These are phyloP conservation scores for Thielaviopsis cerberus DNA, from an alignment of 2,329 filamentous ascomycete species.

Conservation along the genomic window DNA sequence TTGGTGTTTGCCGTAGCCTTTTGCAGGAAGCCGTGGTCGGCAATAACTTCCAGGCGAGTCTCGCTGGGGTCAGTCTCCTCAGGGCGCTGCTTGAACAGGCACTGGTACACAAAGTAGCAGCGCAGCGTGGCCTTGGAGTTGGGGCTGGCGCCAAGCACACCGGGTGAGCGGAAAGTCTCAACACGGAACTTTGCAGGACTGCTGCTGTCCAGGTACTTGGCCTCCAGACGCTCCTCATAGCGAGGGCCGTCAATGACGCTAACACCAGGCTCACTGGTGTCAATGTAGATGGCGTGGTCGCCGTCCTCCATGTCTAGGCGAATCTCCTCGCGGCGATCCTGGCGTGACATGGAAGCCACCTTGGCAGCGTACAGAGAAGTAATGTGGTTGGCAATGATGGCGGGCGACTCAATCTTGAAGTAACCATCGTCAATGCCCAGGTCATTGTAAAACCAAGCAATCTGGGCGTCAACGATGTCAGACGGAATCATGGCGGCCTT, in stretches of 20 bases:
- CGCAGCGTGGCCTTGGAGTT: slow-evolving; percentile 66
- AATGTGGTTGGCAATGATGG: slow-evolving; percentile 82
- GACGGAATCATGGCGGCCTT: slow-evolving; percentile 72
- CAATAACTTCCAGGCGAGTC: slow-evolving; percentile 77
- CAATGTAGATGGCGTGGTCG: slow-evolving; percentile 96
- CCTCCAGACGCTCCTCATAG: slow-evolving; percentile 84
- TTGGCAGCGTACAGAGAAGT: slow-evolving; percentile 94
- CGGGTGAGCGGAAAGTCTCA: slow-evolving; percentile 89
- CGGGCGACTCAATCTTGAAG: slow-evolving; percentile 74
- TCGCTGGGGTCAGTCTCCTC: slow-evolving; percentile 57
- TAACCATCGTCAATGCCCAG: slow-evolving; percentile 97
- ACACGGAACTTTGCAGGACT: slow-evolving; percentile 67
- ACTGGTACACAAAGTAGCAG: slow-evolving; percentile 98
- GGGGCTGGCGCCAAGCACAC: slow-evolving; percentile 48
- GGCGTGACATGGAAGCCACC: slow-evolving; percentile 77
- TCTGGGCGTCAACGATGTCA: slow-evolving; percentile 66
- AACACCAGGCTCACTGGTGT: slow-evolving; percentile 80
- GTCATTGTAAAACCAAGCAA: slow-evolving; percentile 92
- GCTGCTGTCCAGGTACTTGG: slow-evolving; percentile 80
- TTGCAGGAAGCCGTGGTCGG: slow-evolving; percentile 81
- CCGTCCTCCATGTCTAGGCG: slow-evolving; percentile 83
- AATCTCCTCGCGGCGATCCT: slow-evolving; percentile 89
- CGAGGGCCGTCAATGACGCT: slow-evolving; percentile 61
- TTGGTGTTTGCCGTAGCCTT: slow-evolving; percentile 95
- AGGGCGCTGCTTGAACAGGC: slow-evolving; percentile 61